Conservation (phyloP, 192 early-diverging fungal genomes). For the Cladochytrium replicatum region DNA sequence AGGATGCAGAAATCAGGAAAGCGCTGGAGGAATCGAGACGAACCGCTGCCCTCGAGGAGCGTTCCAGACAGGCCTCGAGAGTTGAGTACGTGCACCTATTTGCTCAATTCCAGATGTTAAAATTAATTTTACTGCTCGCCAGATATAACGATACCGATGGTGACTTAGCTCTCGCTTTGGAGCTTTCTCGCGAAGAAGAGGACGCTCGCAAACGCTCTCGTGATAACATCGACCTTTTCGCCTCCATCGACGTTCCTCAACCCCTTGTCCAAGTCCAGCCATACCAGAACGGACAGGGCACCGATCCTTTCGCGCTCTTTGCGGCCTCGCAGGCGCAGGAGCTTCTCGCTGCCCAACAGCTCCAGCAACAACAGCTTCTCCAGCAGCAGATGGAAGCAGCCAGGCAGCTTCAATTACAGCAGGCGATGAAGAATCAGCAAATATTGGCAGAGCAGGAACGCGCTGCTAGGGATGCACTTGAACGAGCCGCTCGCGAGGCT, state of each 20-base stretch:
- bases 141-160: constrained; percentile 19
- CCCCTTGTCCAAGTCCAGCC: constrained; percentile 1
- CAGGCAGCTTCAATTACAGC: constrained; percentile 2
- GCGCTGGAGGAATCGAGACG: constrained; percentile 80
- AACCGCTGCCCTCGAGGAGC: constrained; percentile 53
- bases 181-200: constrained; percentile 35
- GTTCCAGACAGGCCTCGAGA: constrained; percentile 21
- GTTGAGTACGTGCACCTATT: constrained; percentile 15
- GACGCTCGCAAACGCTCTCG: constrained; percentile 9
- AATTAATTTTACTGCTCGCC: neutral
- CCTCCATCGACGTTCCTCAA: constrained; percentile 1
- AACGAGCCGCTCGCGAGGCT: neutral
- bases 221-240: neutral
- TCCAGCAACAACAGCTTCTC: constrained; percentile 23
- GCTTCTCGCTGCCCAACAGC: constrained; percentile 19
- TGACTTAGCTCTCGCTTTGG: constrained; percentile 32
- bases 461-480: neutral
- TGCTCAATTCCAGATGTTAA: constrained; percentile 7
- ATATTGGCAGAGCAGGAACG: constrained; percentile 14
- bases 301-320: constrained; percentile 11
- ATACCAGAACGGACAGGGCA: constrained; percentile 21
- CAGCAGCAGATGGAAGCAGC: constrained; percentile 18
- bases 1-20: constrained; percentile 67
- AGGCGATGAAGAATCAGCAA: constrained; percentile 24
- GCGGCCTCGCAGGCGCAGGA: constrained; percentile 15